Conservation (phyloP, 257 asterid species). For the Nicotiana sylvestris region DNA sequence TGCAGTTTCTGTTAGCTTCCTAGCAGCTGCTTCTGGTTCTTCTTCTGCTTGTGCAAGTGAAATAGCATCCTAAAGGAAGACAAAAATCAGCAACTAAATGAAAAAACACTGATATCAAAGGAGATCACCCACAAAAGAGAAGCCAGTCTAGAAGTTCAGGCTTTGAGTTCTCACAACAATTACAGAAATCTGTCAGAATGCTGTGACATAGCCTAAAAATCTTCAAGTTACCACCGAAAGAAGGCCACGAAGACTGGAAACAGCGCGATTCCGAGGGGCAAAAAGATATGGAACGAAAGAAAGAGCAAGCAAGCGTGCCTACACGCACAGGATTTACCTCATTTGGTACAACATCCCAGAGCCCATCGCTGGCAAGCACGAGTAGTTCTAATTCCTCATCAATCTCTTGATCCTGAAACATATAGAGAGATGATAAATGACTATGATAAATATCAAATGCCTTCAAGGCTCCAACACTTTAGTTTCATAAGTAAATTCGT, state of each 20-base stretch:
- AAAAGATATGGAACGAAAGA: background rate
- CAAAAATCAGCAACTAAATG: background rate
- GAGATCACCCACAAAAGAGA: background rate
- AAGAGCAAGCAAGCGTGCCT: background rate
- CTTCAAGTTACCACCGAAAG: background rate
- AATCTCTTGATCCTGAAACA: slow-evolving; percentile 70
- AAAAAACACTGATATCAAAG: background rate
- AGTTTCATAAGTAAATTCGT: background rate
- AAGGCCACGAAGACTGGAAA: background rate
- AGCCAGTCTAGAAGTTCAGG: background rate
- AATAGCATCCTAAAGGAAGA: slow-evolving; percentile 68
- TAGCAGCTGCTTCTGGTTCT: slow-evolving; percentile 83
- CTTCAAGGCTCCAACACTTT: background rate
- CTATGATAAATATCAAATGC: background rate
- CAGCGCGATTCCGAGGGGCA: background rate
- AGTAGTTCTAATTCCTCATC: slow-evolving; percentile 82
- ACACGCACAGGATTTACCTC: slow-evolving; percentile 10
- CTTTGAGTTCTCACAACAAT: background rate
- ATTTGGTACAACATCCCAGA: slow-evolving; percentile 79
- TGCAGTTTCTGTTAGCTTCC: slow-evolving; percentile 90
- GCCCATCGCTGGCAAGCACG: slow-evolving; percentile 94
- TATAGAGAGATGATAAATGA: slow-evolving; percentile 6
- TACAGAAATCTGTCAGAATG: background rate
- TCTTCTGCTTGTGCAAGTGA: slow-evolving; percentile 74
- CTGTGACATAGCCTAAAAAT: background rate